A percentile compares a stretch with the other conserved stretches of the same genome.
These are phyloP conservation scores for Litchi chinensis DNA, from an alignment of 345 rosid genomes.

Conservation along the genomic window DNA sequence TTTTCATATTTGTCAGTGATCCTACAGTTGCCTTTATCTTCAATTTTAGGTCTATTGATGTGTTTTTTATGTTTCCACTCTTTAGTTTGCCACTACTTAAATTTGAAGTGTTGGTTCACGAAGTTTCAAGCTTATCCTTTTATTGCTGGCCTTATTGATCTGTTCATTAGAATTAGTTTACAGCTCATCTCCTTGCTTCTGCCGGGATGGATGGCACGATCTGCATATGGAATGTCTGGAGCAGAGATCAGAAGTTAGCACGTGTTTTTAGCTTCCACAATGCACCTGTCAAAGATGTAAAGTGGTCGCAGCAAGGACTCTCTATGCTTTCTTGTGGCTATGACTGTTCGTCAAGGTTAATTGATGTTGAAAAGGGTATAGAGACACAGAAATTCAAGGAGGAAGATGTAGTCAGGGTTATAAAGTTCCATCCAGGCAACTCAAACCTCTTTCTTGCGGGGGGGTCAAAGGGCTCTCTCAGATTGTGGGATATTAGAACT, in stretches of 20 bases:
- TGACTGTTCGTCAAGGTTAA: conserved; percentile 66
- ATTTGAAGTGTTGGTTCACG: conserved; percentile 4
- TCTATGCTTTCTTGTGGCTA: conserved; percentile 80
- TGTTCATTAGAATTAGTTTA: conserved; percentile 53
- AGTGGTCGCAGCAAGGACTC: conserved; percentile 61
- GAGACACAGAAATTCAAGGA: conserved; percentile 65
- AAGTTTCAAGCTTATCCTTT: neutral
- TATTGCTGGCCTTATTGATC: conserved; percentile 40
- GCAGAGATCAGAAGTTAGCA: conserved; percentile 57
- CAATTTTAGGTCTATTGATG: neutral
- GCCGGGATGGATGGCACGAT: conserved; percentile 75
- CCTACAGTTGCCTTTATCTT: neutral
- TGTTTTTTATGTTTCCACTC: neutral
- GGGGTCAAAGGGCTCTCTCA: conserved; percentile 70
- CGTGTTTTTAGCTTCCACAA: conserved; percentile 55
- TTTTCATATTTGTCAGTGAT: neutral
- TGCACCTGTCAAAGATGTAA: conserved; percentile 77
- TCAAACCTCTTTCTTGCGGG: conserved; percentile 78
- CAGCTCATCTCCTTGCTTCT: conserved; percentile 95
- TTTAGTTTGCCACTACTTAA: neutral
- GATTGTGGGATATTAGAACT: conserved; percentile 79
- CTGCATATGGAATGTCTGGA: conserved; percentile 87
- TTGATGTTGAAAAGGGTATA: conserved; percentile 75
- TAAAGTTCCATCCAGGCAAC: conserved; percentile 69
- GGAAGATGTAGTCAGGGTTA: conserved; percentile 65